Base-by-base conservation (phyloP, 495 filamentous ascomycete species). In the Acidomyces sp. region DNA sequence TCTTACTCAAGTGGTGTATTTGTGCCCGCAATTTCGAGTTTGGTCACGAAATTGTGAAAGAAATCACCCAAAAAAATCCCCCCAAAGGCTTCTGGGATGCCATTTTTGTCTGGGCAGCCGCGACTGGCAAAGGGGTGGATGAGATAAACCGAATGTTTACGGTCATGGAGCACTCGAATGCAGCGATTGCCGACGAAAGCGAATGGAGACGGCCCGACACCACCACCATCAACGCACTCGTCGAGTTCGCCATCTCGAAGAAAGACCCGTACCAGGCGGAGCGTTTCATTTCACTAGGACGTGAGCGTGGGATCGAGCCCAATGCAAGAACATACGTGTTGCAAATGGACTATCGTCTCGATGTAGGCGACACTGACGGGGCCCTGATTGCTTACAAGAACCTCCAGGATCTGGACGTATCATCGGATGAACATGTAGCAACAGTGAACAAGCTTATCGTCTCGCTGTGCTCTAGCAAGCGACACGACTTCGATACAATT, bases 361-460 rank as follows among this genome's bases (percentile, higher is more conserved):
- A 73, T 37, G 75, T 75, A 11, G 64, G 69, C 1, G 78, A 94
- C 56, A 56, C 88, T 7, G 63, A 71, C 29, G 77, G 76, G 16
- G 78, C 83, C 10, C 65, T 73, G 12, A 62, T 64, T 2, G 68
- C 73, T 20, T 81, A 84, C 46, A 65, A 73, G 37, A 65, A 71
- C 5, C 59, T 85, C 10, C 67, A 71, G 36, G 62, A 66, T 21
- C 60, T 72, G 20, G 70, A 70, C 13, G 43, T 67, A 3, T 46
- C 65, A 6, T 58, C 69, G 2, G 61, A 74, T 9, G 65, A 73
- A 38, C 74, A 83, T 48, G 49, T 82, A 3, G 62, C 70, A 2
- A 62, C 78, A 23, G 63, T 84, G 53, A 90, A 90, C 60, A 72
- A 72, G 41, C 77, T 93, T 28, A 71, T 97, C 30, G 73, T 73